phyloP scores from a whole-genome alignment of 164 flowering plant genomes.

The Brasenia schreberi region DNA sequence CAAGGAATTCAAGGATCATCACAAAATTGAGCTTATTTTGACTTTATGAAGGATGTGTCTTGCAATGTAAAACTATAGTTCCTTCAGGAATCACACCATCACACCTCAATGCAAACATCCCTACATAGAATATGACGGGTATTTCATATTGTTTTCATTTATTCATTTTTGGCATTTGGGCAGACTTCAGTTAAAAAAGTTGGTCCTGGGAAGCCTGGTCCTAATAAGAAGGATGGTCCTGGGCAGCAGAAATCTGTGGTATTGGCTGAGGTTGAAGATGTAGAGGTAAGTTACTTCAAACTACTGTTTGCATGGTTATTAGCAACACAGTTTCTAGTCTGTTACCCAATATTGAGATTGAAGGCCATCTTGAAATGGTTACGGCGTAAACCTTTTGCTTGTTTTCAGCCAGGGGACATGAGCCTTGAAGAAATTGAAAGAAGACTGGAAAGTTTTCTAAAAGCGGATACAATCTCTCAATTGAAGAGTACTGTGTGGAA shows the following conservation, averaged over 20 bases:
- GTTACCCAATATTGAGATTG: too few relatives aligned
- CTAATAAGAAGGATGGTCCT: slow-evolving; percentile 56
- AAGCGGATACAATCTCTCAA: slow-evolving; percentile 61
- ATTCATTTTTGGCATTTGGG: slow-evolving; percentile 19
- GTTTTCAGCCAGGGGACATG: slow-evolving; percentile 87
- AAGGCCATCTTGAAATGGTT: not conserved
- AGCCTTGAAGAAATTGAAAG: slow-evolving; percentile 92
- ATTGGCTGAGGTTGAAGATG: slow-evolving; percentile 60
- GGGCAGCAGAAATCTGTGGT: slow-evolving; percentile 36
- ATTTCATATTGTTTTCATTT: too few relatives aligned
- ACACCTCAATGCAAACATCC: too few relatives aligned
- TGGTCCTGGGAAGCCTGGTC: slow-evolving; percentile 36
- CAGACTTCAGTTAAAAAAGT: slow-evolving; percentile 40
- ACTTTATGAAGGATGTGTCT: too few relatives aligned
- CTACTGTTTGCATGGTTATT: not conserved
- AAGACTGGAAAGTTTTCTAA: slow-evolving; percentile 62
- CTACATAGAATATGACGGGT: too few relatives aligned
- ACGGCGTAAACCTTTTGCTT: slow-evolving; percentile 1
- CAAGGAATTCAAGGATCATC: too few relatives aligned
- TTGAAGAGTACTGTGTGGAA: slow-evolving; percentile 94
- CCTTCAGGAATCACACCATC: too few relatives aligned
- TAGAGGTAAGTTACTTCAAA: slow-evolving; percentile 46
- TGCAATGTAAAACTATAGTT: too few relatives aligned
- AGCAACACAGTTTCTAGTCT: not conserved
- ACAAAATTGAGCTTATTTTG: too few relatives aligned